Conservation (phyloP, 1,284 basidiomycete genomes). For the Ceratobasidium sp. region DNA sequence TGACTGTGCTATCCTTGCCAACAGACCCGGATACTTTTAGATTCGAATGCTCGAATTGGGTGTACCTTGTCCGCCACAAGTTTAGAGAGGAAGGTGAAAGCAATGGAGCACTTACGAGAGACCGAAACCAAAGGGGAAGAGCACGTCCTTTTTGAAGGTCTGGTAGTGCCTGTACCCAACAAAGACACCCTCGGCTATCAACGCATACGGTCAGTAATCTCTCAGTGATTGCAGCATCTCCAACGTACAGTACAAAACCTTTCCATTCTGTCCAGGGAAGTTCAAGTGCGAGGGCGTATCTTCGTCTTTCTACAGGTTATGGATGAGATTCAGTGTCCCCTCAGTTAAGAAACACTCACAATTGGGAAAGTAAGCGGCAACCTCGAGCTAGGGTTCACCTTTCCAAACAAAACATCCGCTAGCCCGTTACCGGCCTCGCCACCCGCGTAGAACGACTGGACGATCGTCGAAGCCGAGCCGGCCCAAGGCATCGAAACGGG, state of each 20-base stretch:
- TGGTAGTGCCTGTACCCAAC: conserved; percentile 50
- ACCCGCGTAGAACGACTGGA: conserved; percentile 67
- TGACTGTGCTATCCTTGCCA: conserved; percentile 44
- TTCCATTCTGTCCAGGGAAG: conserved; percentile 46
- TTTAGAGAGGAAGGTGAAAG: background rate
- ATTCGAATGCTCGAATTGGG: conserved; percentile 45
- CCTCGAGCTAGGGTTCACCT: conserved; percentile 50
- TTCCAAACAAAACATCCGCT: conserved; percentile 51
- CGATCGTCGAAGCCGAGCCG: conserved; percentile 61
- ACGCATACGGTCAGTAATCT: background rate
- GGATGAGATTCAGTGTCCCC: background rate
- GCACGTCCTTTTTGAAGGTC: conserved; percentile 46
- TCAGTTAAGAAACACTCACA: background rate
- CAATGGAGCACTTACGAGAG: conserved; percentile 45
- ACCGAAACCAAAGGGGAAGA: conserved; percentile 50
- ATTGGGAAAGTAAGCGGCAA: conserved; percentile 50
- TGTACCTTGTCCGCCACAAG: background rate
- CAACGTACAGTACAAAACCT: conserved; percentile 39
- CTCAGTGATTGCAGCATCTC: background rate
- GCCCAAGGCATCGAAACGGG: conserved; percentile 67
- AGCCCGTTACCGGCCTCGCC: conserved; percentile 58
- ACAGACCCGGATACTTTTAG: conserved; percentile 38
- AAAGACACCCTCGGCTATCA: conserved; percentile 48
- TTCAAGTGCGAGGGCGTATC: conserved; percentile 48
- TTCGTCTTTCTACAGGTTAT: conserved; percentile 42